These are phyloP conservation scores for Microsporum audouinii DNA, from an alignment of 2,329 filamentous ascomycete species.

Conservation along the genomic window DNA sequence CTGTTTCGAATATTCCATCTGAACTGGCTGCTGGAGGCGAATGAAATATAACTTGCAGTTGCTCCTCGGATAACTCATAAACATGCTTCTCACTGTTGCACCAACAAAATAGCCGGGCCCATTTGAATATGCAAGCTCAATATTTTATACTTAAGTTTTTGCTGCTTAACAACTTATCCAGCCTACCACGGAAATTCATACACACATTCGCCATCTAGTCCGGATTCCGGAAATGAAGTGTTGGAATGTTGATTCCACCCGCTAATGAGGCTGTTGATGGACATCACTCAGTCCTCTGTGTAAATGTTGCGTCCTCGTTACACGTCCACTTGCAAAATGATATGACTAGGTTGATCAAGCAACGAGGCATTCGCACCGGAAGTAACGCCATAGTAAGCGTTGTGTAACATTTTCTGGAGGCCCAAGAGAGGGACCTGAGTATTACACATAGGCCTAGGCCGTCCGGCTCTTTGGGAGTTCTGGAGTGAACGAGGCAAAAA, in stretches of 20 bases:
- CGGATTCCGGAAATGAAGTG: not conserved
- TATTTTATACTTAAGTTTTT: not conserved
- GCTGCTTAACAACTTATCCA: not conserved
- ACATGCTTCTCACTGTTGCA: not conserved
- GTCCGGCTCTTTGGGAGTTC: not conserved
- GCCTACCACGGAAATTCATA: not conserved
- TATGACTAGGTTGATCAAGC: not conserved
- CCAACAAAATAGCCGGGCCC: not conserved
- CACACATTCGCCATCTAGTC: not conserved
- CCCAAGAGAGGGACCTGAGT: not conserved
- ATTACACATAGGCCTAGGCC: not conserved
- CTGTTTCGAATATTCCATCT: not conserved
- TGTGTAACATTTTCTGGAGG: not conserved
- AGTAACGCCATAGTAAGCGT: not conserved
- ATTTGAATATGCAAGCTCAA: not conserved
- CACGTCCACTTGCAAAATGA: not conserved
- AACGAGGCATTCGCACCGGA: not conserved
- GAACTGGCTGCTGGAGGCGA: not conserved
- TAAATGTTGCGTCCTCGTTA: not conserved
- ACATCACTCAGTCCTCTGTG: not conserved
- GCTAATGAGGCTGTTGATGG: too few species aligned
- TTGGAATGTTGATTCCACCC: not conserved
- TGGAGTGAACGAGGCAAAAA: not conserved
- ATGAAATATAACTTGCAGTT: not conserved
- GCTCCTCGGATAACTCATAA: not conserved